Evolutionary conservation across 2,329 filamentous ascomycete genomes (phyloP).

Genomic region (Ophiobolus disseminans): DNA sequence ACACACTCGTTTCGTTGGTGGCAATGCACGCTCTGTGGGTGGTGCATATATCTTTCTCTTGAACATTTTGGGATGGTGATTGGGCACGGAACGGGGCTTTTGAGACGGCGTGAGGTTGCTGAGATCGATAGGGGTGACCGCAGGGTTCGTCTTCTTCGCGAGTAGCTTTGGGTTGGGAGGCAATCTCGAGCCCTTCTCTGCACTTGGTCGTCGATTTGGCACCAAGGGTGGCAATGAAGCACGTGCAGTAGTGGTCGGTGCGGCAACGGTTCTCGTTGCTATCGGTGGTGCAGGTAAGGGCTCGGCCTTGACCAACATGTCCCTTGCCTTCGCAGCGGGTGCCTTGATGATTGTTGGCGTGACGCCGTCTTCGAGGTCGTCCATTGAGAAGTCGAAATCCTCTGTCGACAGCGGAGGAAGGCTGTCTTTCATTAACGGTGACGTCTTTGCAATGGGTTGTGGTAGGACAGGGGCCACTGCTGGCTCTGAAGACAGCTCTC

Average conservation of each 20-base stretch:
- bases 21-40: background rate
- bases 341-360: background rate
- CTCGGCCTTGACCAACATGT: background rate
- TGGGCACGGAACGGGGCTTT: constrained; percentile 7
- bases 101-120: background rate
- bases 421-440: constrained; percentile 1
- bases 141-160: no score
- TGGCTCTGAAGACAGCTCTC: constrained; percentile 46
- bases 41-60: constrained; percentile 6
- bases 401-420: constrained; percentile 47
- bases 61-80: constrained; percentile 11
- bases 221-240: no score
- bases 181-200: no score
- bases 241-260: no score
- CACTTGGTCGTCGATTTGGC: background rate
- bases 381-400: constrained; percentile 50
- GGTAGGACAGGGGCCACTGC: no score
- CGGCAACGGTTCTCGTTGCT: no score
- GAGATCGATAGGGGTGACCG: constrained; percentile 1
- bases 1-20: constrained; percentile 6
- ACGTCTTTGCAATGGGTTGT: background rate
- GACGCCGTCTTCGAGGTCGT: constrained; percentile 49
- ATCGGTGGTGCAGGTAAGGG: background rate
- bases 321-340: background rate
- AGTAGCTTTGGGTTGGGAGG: no score